Conservation (phyloP, 192 early-diverging fungal species). For the Thoreauomyces humboldtii region DNA sequence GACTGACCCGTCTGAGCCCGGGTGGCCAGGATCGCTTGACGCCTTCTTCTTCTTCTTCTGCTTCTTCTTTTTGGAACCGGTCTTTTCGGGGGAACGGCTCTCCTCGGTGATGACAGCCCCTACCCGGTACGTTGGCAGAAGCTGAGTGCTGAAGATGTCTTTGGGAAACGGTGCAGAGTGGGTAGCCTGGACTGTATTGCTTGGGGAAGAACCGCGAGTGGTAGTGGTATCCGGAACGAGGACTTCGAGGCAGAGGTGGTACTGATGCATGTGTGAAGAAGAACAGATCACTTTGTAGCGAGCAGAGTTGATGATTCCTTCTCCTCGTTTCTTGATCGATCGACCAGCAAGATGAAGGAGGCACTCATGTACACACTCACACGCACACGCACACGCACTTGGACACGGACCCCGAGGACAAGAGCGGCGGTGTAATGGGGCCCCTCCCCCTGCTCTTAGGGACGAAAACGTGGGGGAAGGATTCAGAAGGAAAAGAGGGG, state of each 20-base stretch:
- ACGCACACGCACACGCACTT: too few species aligned
- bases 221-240: constrained; percentile 4
- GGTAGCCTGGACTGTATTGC: not conserved
- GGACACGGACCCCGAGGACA: too few species aligned
- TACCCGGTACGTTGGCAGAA: constrained; percentile 22
- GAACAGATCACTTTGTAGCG: too few species aligned
- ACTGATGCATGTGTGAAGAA: constrained; percentile 14
- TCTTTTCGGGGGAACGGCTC: not conserved
- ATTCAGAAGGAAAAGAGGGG: too few species aligned
- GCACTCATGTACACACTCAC: too few species aligned
- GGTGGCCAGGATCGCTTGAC: not conserved
- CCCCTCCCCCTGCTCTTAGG: too few species aligned
- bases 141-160: constrained; percentile 12
- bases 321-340: too few species aligned
- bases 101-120: constrained; percentile 8
- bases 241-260: constrained; percentile 21
- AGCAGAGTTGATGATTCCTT: too few species aligned
- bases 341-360: too few species aligned
- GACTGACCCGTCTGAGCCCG: not conserved
- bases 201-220: not conserved
- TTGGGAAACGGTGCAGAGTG: constrained; percentile 8
- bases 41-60: not conserved
- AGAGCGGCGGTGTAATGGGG: too few species aligned
- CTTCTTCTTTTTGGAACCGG: not conserved
- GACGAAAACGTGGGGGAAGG: too few species aligned